Evolutionary conservation across 2,329 filamentous ascomycete species (phyloP), one percentile per base, ranked within the genome.

Genomic region (Incumbomyces delicatus): DNA sequence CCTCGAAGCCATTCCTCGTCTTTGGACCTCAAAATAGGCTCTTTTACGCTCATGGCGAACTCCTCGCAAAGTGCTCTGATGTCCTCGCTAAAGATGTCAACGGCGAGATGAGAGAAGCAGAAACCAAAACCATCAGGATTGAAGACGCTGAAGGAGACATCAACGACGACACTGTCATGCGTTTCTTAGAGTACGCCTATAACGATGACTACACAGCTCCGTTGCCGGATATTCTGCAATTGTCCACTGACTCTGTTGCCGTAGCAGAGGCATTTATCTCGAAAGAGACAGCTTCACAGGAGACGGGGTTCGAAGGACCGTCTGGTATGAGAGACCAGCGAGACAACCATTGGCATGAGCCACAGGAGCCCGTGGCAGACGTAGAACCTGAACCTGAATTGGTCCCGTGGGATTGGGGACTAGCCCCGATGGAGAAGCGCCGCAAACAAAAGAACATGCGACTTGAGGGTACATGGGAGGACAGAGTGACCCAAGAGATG

Each of bases 361-460:
- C 22, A 8, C 5, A 27, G 22, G n/a, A n/a, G n/a, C n/a, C n/a
- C n/a, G n/a, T n/a, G 22, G 46, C 16, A 43, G 47, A 33, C 47
- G 48, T 57, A 49, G 46, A 53, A 46, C 43, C 53, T 47, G 50
- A 53, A 54, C 14, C 12, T 32, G 29, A 40, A 30, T 35, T 42
- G 30, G 43, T 51, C 60, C 55, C 65, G 58, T 64, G 60, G 60
- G 61, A 49, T 22, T 13, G 50, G 1, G 50, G 52, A 14, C 43
- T 63, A 8, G 58, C 58, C 14, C 58, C 57, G 22, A 64, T 60
- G 36, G 60, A 64, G 27, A 53, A 57, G 34, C 56, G 58, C 46
- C 48, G 47, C 43, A 61, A 51, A 57, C 58, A 43, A 58, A 64
- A 52, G 54, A 54, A 41, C 45, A 41, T 46, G 50, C 34, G 41